Percentiles rank a stretch among this genome's conserved stretches.
phyloP scores from a whole-genome alignment of 129 eudicot species.

The Arctium lappa region DNA sequence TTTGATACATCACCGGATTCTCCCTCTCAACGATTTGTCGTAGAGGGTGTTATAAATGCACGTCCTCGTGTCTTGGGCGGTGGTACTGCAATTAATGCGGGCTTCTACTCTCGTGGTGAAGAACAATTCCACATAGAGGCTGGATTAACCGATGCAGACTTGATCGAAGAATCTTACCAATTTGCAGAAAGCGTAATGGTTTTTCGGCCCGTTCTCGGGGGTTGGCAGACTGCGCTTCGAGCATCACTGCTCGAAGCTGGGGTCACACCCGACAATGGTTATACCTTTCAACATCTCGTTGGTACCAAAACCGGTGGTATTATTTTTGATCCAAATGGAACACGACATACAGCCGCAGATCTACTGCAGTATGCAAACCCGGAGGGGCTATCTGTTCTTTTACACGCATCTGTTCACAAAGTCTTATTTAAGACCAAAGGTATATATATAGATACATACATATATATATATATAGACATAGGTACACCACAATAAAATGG shows the following conservation, averaged over 20 bases:
- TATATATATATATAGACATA: no score
- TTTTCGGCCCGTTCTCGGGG: not conserved
- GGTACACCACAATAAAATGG: not conserved
- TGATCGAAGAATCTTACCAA: constrained; percentile 15
- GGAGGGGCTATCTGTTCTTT: not conserved
- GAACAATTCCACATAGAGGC: not conserved
- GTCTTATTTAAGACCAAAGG: constrained; percentile 1
- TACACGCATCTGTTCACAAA: constrained; percentile 8
- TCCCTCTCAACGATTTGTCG: constrained; percentile 28
- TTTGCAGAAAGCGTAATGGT: constrained; percentile 9
- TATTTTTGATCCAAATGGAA: constrained; percentile 11
- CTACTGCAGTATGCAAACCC: constrained; percentile 15
- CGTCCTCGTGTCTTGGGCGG: constrained; percentile 46
- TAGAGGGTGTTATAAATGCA: constrained; percentile 23
- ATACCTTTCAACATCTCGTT: constrained; percentile 5
- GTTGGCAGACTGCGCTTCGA: constrained; percentile 3
- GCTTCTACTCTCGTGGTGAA: constrained; percentile 66
- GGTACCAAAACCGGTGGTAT: constrained; percentile 21
- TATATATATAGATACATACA: not conserved
- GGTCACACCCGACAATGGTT: constrained; percentile 15
- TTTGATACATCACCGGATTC: constrained; percentile 16
- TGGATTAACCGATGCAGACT: constrained; percentile 7
- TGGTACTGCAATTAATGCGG: constrained; percentile 74
- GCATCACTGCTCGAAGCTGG: constrained; percentile 13
- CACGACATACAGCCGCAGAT: constrained; percentile 12